Evolutionary conservation across 75 land plant genomes (phyloP).

Genomic region (Pinus tabuliformis): DNA sequence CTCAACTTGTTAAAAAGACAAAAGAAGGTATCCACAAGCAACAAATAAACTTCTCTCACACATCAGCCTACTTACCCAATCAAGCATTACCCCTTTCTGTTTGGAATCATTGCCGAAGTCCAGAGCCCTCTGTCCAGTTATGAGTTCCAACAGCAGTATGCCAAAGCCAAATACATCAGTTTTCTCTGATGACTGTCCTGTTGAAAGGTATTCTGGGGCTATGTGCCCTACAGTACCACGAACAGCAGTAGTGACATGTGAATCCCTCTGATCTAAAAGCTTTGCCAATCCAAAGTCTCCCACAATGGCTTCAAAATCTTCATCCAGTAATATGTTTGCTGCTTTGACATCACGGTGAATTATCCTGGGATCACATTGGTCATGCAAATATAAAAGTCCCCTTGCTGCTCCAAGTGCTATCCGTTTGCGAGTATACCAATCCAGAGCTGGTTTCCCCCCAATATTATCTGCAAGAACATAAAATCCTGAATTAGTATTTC

Average conservation of each 20-base stretch:
- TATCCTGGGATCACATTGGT: slow-evolving; percentile 89
- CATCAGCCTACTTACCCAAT: slow-evolving; percentile 43
- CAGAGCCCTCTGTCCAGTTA: slow-evolving; percentile 70
- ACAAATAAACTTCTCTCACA: too few relatives aligned
- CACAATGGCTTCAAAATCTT: slow-evolving; percentile 83
- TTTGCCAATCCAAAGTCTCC: slow-evolving; percentile 95
- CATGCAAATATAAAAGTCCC: slow-evolving; percentile 81
- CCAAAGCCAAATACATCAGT: slow-evolving; percentile 95
- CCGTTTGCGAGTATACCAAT: slow-evolving; percentile 70
- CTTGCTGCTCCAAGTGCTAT: slow-evolving; percentile 87
- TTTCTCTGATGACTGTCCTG: slow-evolving; percentile 90
- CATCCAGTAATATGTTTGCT: slow-evolving; percentile 88
- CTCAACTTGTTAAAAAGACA: too few relatives aligned
- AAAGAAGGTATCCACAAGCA: too few relatives aligned
- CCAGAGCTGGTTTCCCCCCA: slow-evolving; percentile 52
- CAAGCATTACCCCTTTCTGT: slow-evolving; percentile 74
- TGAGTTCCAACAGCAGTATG: slow-evolving; percentile 73
- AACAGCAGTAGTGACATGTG: slow-evolving; percentile 92
- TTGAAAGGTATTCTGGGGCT: slow-evolving; percentile 91
- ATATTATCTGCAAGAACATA: slow-evolving; percentile 34
- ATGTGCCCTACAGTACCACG: slow-evolving; percentile 91
- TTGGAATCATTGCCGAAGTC: slow-evolving; percentile 50
- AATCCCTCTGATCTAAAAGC: slow-evolving; percentile 69
- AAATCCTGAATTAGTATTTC: slow-evolving; percentile 1
- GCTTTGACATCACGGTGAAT: slow-evolving; percentile 95